Percentiles rank a stretch among this genome's conserved stretches.
These are phyloP conservation scores for Exophiala viscosa DNA, from an alignment of 2,329 filamentous ascomycete species.

Conservation along the genomic window DNA sequence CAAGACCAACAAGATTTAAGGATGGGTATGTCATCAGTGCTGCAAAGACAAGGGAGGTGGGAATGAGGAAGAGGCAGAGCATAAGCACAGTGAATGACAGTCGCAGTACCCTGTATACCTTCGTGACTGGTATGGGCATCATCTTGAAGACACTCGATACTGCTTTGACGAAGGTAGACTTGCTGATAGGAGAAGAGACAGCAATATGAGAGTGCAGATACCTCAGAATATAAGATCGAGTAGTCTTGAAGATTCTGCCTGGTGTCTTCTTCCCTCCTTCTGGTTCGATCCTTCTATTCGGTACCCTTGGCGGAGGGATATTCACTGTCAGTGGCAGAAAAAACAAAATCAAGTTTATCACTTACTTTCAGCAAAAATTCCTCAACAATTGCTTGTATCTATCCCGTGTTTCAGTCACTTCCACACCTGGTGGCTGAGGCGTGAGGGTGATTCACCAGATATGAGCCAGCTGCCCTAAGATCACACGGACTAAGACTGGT, in stretches of 20 bases:
- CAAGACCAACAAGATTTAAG: background rate
- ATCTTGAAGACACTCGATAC: no score
- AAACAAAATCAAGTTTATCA: background rate
- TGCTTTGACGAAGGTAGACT: no score
- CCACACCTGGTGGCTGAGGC: background rate
- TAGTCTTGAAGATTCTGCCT: no score
- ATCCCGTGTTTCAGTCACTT: slow-evolving; percentile 2
- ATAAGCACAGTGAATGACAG: background rate
- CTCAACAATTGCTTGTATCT: slow-evolving; percentile 7
- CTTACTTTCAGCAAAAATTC: background rate
- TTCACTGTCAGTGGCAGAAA: no score
- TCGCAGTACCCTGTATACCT: background rate
- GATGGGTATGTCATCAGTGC: background rate
- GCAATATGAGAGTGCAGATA: no score
- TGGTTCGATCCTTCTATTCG: no score
- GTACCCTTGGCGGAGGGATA: no score
- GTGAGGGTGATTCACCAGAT: slow-evolving; percentile 7
- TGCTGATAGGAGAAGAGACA: no score
- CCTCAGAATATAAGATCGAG: no score
- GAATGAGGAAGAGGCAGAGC: background rate
- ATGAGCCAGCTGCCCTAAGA: slow-evolving; percentile 10
- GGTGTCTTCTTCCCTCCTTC: no score
- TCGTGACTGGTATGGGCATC: background rate
- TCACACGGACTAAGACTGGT: no score
- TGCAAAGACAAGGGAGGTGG: background rate